Evolutionary conservation across 352 stramenopile genomes (phyloP), one percentile per base, ranked within the genome.

Genomic region (Pythium pectinolyticum): DNA sequence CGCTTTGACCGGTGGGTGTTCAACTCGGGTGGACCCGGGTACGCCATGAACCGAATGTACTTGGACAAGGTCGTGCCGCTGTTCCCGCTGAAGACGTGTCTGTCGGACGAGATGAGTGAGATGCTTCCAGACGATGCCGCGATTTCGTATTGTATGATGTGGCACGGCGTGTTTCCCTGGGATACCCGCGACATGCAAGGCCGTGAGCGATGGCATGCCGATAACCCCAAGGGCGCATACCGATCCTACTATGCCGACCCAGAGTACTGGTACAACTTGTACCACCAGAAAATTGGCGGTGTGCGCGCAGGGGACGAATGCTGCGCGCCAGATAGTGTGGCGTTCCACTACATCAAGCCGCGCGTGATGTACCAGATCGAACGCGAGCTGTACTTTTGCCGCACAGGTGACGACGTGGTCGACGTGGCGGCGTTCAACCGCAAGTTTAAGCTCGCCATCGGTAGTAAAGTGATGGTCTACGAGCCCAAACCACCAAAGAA

Each of bases 141-240:
- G 43, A 89, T 94, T 53, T 89, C 85, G 61, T 94, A 90, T 65
- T 94, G 85, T 41, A 90, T 94, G 81, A 90, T 89, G 78, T 94
- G 83, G 83, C 55, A 90, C 59, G 64, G 77, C 59, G 74, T 89
- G 10, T 89, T 76, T 28, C 83, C 85, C 2, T 89, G 79, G 74
- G 83, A 91, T 57, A 91, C 85, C 34, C 74, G 85, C 11, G 85
- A 94, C 43, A 46, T 78, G 15, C 58, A 67, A 40, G 82, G 85
- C n/a, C 77, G 83, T 12, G 85, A 94, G 54, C 81, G 85, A 15
- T 94, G 85, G 85, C 85, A 92, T 61, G 68, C 80, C 0, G 82
- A 89, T 63, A 84, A 84, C 27, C 80, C 82, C 20, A 79, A 86
- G 41, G 82, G 78, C 20, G 75, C 89, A 2, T 94, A 78, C 67